A percentile compares a stretch with the other conserved stretches of the same genome.
phyloP scores from a whole-genome alignment of 495 filamentous ascomycete genomes.

The Penicillium flavigenum region DNA sequence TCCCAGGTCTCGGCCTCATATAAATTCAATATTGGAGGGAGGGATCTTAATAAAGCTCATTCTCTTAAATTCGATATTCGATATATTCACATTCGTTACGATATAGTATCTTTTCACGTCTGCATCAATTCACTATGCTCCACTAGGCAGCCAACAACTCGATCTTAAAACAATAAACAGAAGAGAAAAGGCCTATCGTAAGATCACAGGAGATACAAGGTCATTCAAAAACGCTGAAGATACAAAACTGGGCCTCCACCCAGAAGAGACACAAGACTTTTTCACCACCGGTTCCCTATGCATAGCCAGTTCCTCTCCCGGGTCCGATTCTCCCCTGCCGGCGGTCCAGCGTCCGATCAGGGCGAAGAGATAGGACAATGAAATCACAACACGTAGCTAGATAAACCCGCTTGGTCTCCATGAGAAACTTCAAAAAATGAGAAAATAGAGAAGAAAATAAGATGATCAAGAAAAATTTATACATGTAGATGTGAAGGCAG shows the following conservation, averaged over 20 bases:
- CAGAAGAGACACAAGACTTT: constrained; percentile 15
- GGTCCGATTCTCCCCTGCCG: constrained; percentile 30
- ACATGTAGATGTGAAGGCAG: constrained; percentile 41
- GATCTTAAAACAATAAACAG: constrained; percentile 9
- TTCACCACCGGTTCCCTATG: constrained; percentile 11
- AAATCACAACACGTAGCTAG: constrained; percentile 38
- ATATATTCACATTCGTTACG: neutral
- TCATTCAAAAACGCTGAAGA: constrained; percentile 14
- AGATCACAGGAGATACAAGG: constrained; percentile 15
- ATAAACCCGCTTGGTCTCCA: constrained; percentile 36
- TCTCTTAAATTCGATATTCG: neutral
- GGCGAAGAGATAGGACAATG: constrained; percentile 25
- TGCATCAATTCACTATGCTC: constrained; percentile 8
- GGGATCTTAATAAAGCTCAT: neutral
- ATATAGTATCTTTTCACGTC: neutral
- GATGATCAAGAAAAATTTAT: constrained; percentile 33
- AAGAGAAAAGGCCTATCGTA: constrained; percentile 9
- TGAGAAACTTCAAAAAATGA: constrained; percentile 24
- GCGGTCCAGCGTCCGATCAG: constrained; percentile 51
- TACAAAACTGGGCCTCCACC: constrained; percentile 13
- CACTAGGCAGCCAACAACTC: constrained; percentile 6
- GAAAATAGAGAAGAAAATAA: constrained; percentile 24
- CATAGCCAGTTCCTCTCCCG: constrained; percentile 7
- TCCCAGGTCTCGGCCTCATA: neutral
- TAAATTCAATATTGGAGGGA: neutral